These are phyloP conservation scores for Annulohypoxylon maeteangense DNA, from an alignment of 495 filamentous ascomycete species.

Conservation along the genomic window DNA sequence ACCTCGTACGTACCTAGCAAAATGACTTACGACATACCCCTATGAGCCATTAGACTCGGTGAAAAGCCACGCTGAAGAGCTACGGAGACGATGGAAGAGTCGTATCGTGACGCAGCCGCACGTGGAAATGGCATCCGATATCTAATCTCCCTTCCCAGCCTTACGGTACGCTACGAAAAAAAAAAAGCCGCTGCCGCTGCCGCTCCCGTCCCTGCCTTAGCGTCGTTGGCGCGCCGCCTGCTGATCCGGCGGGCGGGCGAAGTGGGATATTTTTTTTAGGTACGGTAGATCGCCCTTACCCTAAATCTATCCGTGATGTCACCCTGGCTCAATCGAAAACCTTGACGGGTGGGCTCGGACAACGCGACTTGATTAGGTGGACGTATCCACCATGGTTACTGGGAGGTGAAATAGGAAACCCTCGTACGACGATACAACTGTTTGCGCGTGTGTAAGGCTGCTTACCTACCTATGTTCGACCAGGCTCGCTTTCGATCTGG, in stretches of 20 bases:
- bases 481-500: conserved; percentile 3
- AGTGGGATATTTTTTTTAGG: conserved; percentile 20
- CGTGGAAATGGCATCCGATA: not conserved
- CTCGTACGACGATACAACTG: no score
- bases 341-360: not conserved
- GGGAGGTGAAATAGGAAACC: no score
- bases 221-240: conserved; percentile 19
- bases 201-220: conserved; percentile 32
- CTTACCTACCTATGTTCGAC: no score
- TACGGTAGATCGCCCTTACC: conserved; percentile 20
- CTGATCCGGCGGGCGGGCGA: conserved; percentile 17
- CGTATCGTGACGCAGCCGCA: not conserved
- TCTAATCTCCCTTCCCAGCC: conserved; percentile 16
- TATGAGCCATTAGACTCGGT: not conserved
- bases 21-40: not conserved
- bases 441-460: no score
- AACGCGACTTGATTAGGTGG: no score
- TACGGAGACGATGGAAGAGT: not conserved
- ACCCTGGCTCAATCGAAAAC: not conserved
- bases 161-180: conserved; percentile 36
- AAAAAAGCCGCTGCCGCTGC: no score
- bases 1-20: not conserved
- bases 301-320: conserved; percentile 22
- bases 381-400: no score
- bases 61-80: not conserved